A percentile compares a stretch with the other conserved stretches of the same genome.
phyloP scores from a whole-genome alignment of 2,329 filamentous ascomycete species.

The Juglanconis juglandina region DNA sequence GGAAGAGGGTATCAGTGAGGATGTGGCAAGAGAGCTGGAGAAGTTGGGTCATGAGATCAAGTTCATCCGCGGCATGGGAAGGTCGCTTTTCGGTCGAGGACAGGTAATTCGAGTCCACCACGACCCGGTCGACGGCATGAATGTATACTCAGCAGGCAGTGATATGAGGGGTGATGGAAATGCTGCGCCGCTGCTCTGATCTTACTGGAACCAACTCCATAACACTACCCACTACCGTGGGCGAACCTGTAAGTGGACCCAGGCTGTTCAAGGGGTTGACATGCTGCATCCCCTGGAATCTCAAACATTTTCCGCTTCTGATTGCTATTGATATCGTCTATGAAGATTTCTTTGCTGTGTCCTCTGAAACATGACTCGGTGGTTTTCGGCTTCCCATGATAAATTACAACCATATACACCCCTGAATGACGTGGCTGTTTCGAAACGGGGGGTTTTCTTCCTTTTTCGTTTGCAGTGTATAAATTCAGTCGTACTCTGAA shows the following conservation, averaged over 20 bases:
- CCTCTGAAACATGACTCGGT: conserved; percentile 5
- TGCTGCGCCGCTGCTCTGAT: conserved; percentile 30
- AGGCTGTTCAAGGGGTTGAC: background rate
- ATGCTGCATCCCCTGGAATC: background rate
- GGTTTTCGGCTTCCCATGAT: background rate
- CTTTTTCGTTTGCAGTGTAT: background rate
- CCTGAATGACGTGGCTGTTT: background rate
- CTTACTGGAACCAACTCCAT: background rate
- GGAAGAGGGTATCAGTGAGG: conserved; percentile 72
- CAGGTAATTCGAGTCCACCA: conserved; percentile 76
- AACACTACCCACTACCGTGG: too few species aligned
- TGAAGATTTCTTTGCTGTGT: background rate
- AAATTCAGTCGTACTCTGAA: too few species aligned
- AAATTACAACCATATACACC: background rate
- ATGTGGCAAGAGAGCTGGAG: conserved; percentile 62
- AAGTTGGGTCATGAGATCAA: conserved; percentile 68
- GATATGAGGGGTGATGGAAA: conserved; percentile 80
- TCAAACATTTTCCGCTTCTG: background rate
- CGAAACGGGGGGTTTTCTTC: background rate
- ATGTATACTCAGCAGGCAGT: conserved; percentile 82
- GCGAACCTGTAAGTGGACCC: background rate
- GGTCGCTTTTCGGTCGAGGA: conserved; percentile 75
- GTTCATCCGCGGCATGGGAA: conserved; percentile 59
- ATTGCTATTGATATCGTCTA: background rate
- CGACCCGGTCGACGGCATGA: conserved; percentile 61